A percentile compares a stretch with the other conserved stretches of the same genome.
These are phyloP conservation scores for Epithele typhae DNA, from an alignment of 768 basidiomycete genomes.

Conservation along the genomic window DNA sequence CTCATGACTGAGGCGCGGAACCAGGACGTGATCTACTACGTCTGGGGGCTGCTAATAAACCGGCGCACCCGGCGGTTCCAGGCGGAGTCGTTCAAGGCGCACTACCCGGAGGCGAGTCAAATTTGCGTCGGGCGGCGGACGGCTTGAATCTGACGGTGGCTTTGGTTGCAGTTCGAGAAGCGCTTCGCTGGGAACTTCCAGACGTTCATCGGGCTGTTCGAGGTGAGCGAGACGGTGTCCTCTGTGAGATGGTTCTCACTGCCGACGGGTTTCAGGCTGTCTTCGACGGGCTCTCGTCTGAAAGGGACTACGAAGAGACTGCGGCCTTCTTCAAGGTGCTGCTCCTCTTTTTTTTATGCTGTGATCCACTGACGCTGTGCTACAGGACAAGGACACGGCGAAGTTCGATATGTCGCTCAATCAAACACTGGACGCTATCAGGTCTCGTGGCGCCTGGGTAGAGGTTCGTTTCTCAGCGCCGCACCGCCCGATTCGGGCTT, in stretches of 20 bases:
- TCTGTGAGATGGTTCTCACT: background rate
- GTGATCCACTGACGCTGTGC: background rate
- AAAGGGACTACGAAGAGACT: conserved; percentile 59
- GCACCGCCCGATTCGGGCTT: too few relatives aligned
- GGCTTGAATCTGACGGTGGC: background rate
- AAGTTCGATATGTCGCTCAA: conserved; percentile 61
- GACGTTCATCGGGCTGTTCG: background rate
- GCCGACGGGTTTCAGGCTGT: too few relatives aligned
- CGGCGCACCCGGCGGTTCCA: conserved; percentile 31
- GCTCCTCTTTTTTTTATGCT: background rate
- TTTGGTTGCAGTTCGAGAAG: conserved; percentile 8
- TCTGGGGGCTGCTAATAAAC: conserved; percentile 34
- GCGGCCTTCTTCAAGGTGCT: conserved; percentile 74
- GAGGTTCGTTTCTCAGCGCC: conserved; percentile 42
- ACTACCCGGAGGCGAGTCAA: conserved; percentile 24
- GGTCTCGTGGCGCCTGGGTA: conserved; percentile 56
- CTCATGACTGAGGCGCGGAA: conserved; percentile 25
- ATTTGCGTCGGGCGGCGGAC: background rate
- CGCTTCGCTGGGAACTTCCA: conserved; percentile 11
- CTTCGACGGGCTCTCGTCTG: conserved; percentile 44
- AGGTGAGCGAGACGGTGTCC: too few relatives aligned
- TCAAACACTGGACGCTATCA: conserved; percentile 67
- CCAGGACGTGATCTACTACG: conserved; percentile 32
- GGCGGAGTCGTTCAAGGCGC: conserved; percentile 35
- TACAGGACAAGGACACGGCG: conserved; percentile 60